Percentiles rank a stretch among this genome's conserved stretches.
These are phyloP conservation scores for Pseudogymnoascus sp. DNA, from an alignment of 2,329 filamentous ascomycete species.

Conservation along the genomic window DNA sequence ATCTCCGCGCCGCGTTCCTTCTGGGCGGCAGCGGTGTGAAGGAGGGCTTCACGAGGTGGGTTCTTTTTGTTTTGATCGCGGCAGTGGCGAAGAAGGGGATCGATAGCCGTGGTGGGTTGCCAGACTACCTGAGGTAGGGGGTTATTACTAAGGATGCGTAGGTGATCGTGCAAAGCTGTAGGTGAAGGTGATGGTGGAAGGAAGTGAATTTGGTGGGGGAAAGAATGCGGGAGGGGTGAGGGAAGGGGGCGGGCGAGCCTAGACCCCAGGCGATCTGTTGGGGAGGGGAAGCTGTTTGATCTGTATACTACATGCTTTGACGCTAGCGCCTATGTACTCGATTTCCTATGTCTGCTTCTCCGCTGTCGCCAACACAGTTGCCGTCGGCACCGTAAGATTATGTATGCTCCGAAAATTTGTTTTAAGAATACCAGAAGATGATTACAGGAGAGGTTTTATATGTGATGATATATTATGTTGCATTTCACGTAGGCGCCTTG, in stretches of 20 bases:
- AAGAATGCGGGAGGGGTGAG: not conserved
- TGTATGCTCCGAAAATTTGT: not conserved
- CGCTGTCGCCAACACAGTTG: not conserved
- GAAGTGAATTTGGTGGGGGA: not conserved
- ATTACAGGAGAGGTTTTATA: not conserved
- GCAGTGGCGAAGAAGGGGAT: conserved; percentile 14
- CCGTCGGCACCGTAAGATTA: not conserved
- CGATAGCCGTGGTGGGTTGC: conserved; percentile 10
- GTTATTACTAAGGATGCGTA: not conserved
- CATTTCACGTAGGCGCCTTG: not conserved
- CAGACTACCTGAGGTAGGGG: conserved; percentile 7
- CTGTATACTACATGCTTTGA: not conserved
- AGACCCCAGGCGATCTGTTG: not conserved
- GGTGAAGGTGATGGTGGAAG: not conserved
- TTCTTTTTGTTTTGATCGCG: conserved; percentile 32
- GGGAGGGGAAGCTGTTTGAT: not conserved
- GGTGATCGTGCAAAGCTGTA: not conserved
- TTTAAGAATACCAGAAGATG: not conserved
- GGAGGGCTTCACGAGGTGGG: conserved; percentile 45
- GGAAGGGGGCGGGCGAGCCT: not conserved
- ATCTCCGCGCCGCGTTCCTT: conserved; percentile 40
- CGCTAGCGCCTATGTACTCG: not conserved
- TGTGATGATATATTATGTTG: not conserved
- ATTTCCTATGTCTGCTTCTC: conserved; percentile 1
- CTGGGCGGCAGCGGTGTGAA: conserved; percentile 42